These are phyloP conservation scores for Wickerhamiella sergipiensis DNA, from an alignment of 805 yeast species.

Conservation along the genomic window DNA sequence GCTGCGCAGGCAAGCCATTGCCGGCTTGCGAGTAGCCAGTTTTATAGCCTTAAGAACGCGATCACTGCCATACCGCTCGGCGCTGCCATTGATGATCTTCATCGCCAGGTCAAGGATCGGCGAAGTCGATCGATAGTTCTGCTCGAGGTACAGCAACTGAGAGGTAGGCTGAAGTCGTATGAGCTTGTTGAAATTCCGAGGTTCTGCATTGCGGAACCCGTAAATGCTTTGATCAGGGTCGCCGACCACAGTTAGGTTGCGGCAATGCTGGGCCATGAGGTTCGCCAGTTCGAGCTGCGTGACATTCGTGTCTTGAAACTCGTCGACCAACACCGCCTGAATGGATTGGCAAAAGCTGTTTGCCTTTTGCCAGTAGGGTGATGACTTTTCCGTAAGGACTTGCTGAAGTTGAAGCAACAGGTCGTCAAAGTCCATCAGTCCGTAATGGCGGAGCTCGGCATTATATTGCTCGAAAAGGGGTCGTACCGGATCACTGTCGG, in stretches of 20 bases:
- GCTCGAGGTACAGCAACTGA: slow-evolving; percentile 34
- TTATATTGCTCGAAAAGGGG: slow-evolving; percentile 42
- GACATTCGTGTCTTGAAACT: slow-evolving; percentile 81
- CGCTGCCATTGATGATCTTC: slow-evolving; percentile 10
- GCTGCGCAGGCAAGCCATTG: neutral
- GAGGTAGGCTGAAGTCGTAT: slow-evolving; percentile 25
- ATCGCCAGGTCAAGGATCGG: slow-evolving; percentile 55
- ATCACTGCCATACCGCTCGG: slow-evolving; percentile 1
- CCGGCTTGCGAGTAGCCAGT: neutral
- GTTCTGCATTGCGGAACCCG: slow-evolving; percentile 70
- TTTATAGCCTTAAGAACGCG: slow-evolving; percentile 9
- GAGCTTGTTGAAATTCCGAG: slow-evolving; percentile 52
- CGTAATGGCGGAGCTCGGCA: slow-evolving; percentile 27
- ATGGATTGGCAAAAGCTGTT: slow-evolving; percentile 33
- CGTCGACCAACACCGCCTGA: slow-evolving; percentile 76
- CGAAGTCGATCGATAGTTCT: slow-evolving; percentile 72
- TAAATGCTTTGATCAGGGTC: slow-evolving; percentile 95
- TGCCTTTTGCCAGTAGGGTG: slow-evolving; percentile 12
- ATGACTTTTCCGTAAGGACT: slow-evolving; percentile 30
- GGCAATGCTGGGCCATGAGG: slow-evolving; percentile 27
- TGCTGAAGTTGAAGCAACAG: slow-evolving; percentile 43
- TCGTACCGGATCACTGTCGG: neutral
- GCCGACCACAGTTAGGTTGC: slow-evolving; percentile 71
- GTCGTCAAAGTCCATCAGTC: slow-evolving; percentile 72
- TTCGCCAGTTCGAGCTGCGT: slow-evolving; percentile 62